Evolutionary conservation across 169 alveolate genomes (phyloP), one percentile per base, ranked within the genome.

Genomic region (Eimeria maxima): DNA sequence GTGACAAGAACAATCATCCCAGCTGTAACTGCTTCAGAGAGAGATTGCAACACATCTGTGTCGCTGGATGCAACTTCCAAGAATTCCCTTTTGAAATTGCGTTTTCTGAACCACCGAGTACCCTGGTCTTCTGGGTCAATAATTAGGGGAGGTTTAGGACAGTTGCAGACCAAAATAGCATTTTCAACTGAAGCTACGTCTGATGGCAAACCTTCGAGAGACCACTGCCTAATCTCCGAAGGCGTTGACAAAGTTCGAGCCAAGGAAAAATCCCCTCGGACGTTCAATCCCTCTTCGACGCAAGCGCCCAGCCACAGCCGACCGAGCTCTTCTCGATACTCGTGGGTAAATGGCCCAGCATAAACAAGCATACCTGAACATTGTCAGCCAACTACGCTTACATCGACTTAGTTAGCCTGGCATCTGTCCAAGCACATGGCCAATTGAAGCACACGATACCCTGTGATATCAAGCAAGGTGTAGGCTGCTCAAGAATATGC

Each of bases 61-160:
- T 86, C 80, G 44, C 55, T 60, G 16, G 80, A 60, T 29, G 76
- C 60, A 63, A 86, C 24, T 22, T 86, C 93, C 42, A 27, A 63
- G 65, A 86, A 86, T 18, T 86, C 93, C 24, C 81, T 38, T 86
- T 55, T 86, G 80, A 47, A 86, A 18, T 86, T 63, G 4, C 93
- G 50, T 16, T 45, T 97, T 74, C 98, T 98, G 84, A 99, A 98
- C 99, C 99, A 99, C 69, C 98, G 98, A 97, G 98, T 98, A 10
- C 99, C 99, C 95, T 99, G 98, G 67, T 98, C 98, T 95, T 99
- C 99, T 0, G 99, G 99, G 95, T 99, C 99, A 69, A 99, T 99
- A 96, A 99, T 69, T 44, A 86, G 44, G 63, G 93, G 81, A 57
- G 81, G 50, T 63, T 86, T 86, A 1, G 96, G 81, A n/a, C 96